Conservation (phyloP, 2,329 filamentous ascomycete species). For the Orbilia blumenaviensis region DNA sequence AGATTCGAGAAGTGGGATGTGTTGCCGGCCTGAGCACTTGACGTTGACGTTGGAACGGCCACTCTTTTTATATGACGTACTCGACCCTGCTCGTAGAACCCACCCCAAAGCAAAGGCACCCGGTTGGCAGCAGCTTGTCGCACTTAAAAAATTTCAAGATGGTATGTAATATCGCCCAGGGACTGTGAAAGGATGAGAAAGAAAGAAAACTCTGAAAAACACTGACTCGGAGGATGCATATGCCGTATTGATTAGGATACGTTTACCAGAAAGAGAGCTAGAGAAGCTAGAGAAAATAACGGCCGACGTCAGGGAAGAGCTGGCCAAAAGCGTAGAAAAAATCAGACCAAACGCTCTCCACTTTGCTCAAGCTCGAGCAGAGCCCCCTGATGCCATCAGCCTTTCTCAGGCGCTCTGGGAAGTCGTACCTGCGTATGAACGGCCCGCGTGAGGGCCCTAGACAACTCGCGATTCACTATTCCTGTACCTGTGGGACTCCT, state of each 20-base stretch:
- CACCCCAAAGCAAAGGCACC: not conserved
- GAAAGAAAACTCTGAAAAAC: not conserved
- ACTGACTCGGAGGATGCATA: conserved; percentile 1
- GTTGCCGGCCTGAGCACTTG: conserved; percentile 33
- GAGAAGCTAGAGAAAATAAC: not conserved
- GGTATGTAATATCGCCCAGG: not conserved
- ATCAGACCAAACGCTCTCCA: conserved; percentile 24
- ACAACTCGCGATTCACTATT: conserved; percentile 22
- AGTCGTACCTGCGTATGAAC: conserved; percentile 53
- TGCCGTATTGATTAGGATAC: conserved; percentile 6
- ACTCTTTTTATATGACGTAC: conserved; percentile 36
- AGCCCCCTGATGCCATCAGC: conserved; percentile 53
- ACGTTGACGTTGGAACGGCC: conserved; percentile 21
- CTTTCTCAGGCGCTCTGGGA: not conserved
- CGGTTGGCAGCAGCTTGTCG: not conserved
- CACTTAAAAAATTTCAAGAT: not conserved
- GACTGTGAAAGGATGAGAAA: no score
- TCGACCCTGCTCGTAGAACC: not conserved
- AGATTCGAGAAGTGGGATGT: conserved; percentile 44
- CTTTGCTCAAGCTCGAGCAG: not conserved
- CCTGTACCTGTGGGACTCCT: conserved; percentile 26
- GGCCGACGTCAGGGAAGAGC: conserved; percentile 18
- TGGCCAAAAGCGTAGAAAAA: conserved; percentile 49
- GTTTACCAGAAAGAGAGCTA: conserved; percentile 14
- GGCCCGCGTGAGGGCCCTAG: conserved; percentile 51